Evolutionary conservation across 345 rosid genomes (phyloP).

Genomic region (Euphorbia tirucalli): DNA sequence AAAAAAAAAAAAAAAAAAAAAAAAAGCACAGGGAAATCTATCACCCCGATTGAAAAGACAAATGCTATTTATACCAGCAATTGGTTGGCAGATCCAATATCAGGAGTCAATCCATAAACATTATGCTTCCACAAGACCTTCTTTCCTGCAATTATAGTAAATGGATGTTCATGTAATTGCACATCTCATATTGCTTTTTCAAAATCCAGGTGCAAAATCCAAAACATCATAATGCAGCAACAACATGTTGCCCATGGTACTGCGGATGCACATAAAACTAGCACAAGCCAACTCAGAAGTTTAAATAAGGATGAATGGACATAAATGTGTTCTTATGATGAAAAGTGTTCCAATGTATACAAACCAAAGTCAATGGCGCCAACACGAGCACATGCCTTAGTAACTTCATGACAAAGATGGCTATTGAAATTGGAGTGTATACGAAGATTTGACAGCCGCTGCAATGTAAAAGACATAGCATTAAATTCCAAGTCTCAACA

Average conservation of each 20-base stretch:
- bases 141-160: conserved; percentile 54
- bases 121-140: conserved; percentile 76
- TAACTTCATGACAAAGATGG: conserved; percentile 76
- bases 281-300: conserved; percentile 4
- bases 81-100: conserved; percentile 70
- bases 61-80: conserved; percentile 51
- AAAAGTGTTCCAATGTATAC: no score
- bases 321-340: background rate
- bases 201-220: background rate
- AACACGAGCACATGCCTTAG: conserved; percentile 67
- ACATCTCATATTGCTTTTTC: background rate
- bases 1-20: no score
- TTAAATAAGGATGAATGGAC: background rate
- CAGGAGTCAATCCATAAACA: conserved; percentile 72
- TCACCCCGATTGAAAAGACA: conserved; percentile 10
- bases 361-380: conserved; percentile 78
- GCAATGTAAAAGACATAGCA: conserved; percentile 25
- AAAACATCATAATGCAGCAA: conserved; percentile 9
- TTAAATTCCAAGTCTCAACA: background rate
- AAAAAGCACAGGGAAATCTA: conserved; percentile 7
- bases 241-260: background rate
- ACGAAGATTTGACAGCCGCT: conserved; percentile 82
- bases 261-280: background rate
- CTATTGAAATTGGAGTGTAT: conserved; percentile 75
- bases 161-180: background rate